Base-by-base conservation (phyloP, 208 protist genomes). In the Leptomonas pyrrhocoris region DNA sequence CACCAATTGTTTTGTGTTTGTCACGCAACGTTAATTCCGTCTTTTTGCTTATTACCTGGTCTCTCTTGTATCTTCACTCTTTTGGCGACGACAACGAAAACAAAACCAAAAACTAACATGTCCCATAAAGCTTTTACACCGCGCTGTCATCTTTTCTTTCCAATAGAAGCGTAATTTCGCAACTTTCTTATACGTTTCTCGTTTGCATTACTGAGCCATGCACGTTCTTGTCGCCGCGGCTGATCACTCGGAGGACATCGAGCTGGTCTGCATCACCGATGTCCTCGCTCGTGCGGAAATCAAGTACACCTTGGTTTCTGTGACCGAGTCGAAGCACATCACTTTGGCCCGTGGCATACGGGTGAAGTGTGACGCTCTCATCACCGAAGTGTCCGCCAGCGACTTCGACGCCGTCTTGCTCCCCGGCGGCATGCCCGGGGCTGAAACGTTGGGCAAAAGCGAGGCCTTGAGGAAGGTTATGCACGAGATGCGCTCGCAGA, bases 171-270 rank as follows among this genome's bases (percentile, higher is more conserved):
- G 9, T 3, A 3, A 38, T 38, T 38, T 38, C 34, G 9, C 3
- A 38, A 9, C 34, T 38, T 38, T 12, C 34, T 3, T 48, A 48
- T 48, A 48, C 55, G 25, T 64, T 25, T 54, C 34, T 38, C 61
- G 23, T 13, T 34, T 28, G 23, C 30, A 34, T 31, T 51, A 15
- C 42, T 12, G 2, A 45, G 68, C 57, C 49, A 90, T 87, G 77
- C 79, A 77, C 53, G 89, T 92, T 69, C 85, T 96, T 46, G 89
- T 96, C 71, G 87, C 85, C 48, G 84, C 85, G 11, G 89, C 92
- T 23, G 86, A 94, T 74, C 84, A 88, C 63, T 82, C 85, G 21
- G 92, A 96, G 73, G 92, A 96, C 56, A 96, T 96, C 83, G 92
- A 96, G 77, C 65, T 94, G 11, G 84, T 84, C 28, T 91, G 84